phyloP scores from a whole-genome alignment of 805 yeast genomes.

The Nakazawaea holstii region DNA sequence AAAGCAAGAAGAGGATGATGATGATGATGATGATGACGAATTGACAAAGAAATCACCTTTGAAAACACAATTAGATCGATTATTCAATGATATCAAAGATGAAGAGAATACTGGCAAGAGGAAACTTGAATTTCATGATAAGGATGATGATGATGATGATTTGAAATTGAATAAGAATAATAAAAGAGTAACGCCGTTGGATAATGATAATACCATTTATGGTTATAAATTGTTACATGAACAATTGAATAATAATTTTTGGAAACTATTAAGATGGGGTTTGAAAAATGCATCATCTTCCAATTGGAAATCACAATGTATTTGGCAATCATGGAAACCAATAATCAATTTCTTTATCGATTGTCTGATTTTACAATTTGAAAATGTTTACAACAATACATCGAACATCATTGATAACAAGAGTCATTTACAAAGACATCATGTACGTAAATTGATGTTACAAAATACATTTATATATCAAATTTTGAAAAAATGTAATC shows the following conservation, averaged over 20 bases:
- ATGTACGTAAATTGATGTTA: not conserved
- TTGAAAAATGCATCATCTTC: slow-evolving; percentile 1
- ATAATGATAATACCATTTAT: not conserved
- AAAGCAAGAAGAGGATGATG: not conserved
- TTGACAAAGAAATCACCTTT: slow-evolving; percentile 5
- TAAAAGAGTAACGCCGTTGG: too few species aligned
- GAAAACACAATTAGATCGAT: not conserved
- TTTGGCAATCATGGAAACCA: slow-evolving; percentile 9
- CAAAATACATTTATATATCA: slow-evolving; percentile 6
- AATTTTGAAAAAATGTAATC: slow-evolving; percentile 1
- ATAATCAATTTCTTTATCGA: slow-evolving; percentile 2
- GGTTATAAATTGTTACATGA: not conserved
- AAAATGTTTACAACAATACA: not conserved
- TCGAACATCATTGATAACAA: not conserved
- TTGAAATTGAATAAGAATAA: not conserved
- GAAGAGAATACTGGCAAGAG: not conserved
- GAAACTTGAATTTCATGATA: not conserved
- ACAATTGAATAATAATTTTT: slow-evolving; percentile 4
- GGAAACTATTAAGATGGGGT: slow-evolving; percentile 8
- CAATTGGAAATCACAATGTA: slow-evolving; percentile 2
- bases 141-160: too few species aligned
- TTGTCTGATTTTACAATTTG: slow-evolving; percentile 12
- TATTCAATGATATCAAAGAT: not conserved
- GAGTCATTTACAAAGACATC: too few species aligned
- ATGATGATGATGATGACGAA: slow-evolving; percentile 4